Percentiles rank a stretch among this genome's conserved stretches.
Conservation (phyloP, 352 stramenopile species). For the Phytopythium chamaehyphon region DNA sequence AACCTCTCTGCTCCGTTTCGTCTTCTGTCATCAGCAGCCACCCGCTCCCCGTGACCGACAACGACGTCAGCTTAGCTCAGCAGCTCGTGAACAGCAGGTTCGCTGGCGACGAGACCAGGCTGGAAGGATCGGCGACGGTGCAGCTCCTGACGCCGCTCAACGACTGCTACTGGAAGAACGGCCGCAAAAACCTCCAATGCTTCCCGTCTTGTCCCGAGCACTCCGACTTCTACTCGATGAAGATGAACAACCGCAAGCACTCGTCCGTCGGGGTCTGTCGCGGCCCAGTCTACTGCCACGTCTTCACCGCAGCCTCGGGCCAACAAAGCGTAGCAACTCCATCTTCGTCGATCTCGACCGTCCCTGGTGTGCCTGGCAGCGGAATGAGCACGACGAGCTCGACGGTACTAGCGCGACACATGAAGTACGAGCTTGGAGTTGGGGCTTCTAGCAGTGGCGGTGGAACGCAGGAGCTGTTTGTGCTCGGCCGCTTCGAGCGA, state of each 20-base stretch:
- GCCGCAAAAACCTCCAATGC: constrained; percentile 88
- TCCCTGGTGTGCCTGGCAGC: not conserved
- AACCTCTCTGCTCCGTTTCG: not conserved
- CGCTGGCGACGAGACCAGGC: not conserved
- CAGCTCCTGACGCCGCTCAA: constrained; percentile 57
- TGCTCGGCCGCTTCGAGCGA: constrained; percentile 77
- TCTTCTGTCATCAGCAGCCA: not conserved
- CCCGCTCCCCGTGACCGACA: not conserved
- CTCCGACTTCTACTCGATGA: constrained; percentile 89
- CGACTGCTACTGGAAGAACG: constrained; percentile 88
- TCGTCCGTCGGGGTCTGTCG: constrained; percentile 80
- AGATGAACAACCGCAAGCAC: constrained; percentile 88
- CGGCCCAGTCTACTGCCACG: constrained; percentile 74
- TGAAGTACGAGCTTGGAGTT: constrained; percentile 49
- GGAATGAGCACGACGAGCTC: not conserved
- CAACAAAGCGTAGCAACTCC: constrained; percentile 11
- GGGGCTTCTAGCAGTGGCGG: constrained; percentile 34
- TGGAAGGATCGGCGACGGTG: constrained; percentile 10
- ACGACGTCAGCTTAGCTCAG: not conserved
- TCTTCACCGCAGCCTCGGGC: constrained; percentile 32
- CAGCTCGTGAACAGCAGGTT: constrained; percentile 3
- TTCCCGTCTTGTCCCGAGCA: constrained; percentile 85
- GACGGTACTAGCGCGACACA: constrained; percentile 26
- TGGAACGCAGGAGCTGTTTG: constrained; percentile 53
- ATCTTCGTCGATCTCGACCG: constrained; percentile 4